Evolutionary conservation across 176 grass and related monocot species (phyloP).

Genomic region (Echinochloa phyllopogon): DNA sequence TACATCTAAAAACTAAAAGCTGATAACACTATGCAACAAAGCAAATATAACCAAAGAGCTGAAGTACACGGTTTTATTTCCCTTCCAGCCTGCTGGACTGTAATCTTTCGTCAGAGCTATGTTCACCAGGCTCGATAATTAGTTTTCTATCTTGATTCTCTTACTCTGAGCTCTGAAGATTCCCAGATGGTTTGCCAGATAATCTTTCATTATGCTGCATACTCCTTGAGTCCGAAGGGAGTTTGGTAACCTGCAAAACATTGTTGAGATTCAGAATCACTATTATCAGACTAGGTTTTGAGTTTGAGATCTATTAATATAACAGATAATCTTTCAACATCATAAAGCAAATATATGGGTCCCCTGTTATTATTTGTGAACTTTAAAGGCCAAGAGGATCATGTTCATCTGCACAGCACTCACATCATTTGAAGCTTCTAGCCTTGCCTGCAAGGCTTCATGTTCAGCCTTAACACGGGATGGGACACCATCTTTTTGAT

Average conservation of each 20-base stretch:
- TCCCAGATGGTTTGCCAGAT: conserved; percentile 22
- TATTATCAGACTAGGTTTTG: not conserved
- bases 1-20: conserved; percentile 41
- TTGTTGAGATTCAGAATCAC: not conserved
- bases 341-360: not conserved
- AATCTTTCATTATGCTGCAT: conserved; percentile 30
- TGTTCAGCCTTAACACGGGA: conserved; percentile 93
- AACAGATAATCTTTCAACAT: not conserved
- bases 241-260: conserved; percentile 48
- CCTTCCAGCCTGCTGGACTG: conserved; percentile 35
- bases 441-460: conserved; percentile 80
- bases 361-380: not conserved
- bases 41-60: not conserved
- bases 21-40: conserved; percentile 33
- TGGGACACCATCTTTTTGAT: conserved; percentile 84
- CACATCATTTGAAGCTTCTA: conserved; percentile 64
- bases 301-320: conserved; percentile 4
- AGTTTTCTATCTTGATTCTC: conserved; percentile 32
- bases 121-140: conserved; percentile 20
- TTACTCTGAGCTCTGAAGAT: conserved; percentile 16
- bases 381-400: not conserved
- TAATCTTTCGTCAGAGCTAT: conserved; percentile 35
- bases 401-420: conserved; percentile 38
- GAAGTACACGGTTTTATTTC: conserved; percentile 29
- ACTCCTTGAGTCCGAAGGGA: conserved; percentile 32